These are phyloP conservation scores for Lentinula boryana DNA, from an alignment of 768 basidiomycete genomes.

Conservation along the genomic window DNA sequence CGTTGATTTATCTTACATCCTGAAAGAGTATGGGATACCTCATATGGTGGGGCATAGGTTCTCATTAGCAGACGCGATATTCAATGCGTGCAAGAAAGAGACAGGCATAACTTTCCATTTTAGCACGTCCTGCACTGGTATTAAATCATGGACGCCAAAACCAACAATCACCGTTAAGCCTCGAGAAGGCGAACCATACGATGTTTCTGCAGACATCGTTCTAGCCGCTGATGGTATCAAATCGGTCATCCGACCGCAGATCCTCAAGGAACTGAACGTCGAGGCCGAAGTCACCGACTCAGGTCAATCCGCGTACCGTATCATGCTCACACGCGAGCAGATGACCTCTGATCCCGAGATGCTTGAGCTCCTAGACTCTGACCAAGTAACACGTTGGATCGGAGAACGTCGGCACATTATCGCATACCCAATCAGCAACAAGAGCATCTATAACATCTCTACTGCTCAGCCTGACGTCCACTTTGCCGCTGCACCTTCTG, in stretches of 20 bases:
- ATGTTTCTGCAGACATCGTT: conserved; percentile 26
- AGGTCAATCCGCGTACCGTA: conserved; percentile 32
- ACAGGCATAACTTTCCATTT: conserved; percentile 23
- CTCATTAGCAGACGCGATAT: conserved; percentile 23
- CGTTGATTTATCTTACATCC: conserved; percentile 21
- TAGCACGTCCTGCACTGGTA: conserved; percentile 12
- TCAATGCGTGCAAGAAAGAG: conserved; percentile 18
- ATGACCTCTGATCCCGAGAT: conserved; percentile 27
- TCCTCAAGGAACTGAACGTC: conserved; percentile 24
- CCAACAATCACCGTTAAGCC: conserved; percentile 10
- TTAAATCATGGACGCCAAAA: conserved; percentile 20
- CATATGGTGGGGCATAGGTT: conserved; percentile 28
- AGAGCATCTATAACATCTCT: conserved; percentile 30
- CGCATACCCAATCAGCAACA: conserved; percentile 30
- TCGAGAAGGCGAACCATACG: conserved; percentile 13
- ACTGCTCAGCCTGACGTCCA: conserved; percentile 29
- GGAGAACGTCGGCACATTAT: conserved; percentile 28
- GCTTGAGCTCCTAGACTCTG: conserved; percentile 22
- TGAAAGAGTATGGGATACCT: conserved; percentile 22
- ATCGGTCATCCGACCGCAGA: conserved; percentile 20
- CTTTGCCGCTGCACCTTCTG: conserved; percentile 24
- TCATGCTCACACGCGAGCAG: conserved; percentile 23
- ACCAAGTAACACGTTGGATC: conserved; percentile 29
- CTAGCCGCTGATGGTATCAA: conserved; percentile 34
- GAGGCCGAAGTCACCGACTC: conserved; percentile 24